A percentile compares a stretch with the other conserved stretches of the same genome.
These are phyloP conservation scores for Saccharomycopsis synnaedendra DNA, from an alignment of 805 yeast species.

Conservation along the genomic window DNA sequence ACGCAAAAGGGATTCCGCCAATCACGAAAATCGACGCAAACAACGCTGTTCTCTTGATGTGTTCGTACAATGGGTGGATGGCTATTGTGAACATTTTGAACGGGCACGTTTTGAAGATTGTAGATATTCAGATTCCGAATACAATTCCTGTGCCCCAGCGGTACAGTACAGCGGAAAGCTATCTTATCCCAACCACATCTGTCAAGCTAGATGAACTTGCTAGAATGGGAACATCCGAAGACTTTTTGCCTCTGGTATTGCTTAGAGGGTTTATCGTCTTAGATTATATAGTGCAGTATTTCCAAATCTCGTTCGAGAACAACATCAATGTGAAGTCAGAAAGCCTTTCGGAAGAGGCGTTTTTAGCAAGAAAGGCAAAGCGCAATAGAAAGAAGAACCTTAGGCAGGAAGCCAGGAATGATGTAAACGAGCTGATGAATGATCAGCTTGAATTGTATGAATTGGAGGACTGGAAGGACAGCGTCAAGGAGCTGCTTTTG, in stretches of 20 bases:
- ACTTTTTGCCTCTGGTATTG: constrained; percentile 5
- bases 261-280: constrained; percentile 10
- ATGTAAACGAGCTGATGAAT: constrained; percentile 1
- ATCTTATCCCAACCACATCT: constrained; percentile 5
- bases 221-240: background rate
- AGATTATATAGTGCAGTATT: constrained; percentile 13
- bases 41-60: constrained; percentile 3
- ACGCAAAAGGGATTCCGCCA: constrained; percentile 1
- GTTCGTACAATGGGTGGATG: constrained; percentile 15
- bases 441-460: background rate
- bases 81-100: constrained; percentile 14
- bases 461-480: too few species aligned
- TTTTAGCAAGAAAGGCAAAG: background rate
- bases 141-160: background rate
- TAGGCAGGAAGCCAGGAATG: constrained; percentile 1
- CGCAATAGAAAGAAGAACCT: background rate
- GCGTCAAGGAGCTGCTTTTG: background rate
- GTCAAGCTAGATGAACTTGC: constrained; percentile 1
- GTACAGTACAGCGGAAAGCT: background rate
- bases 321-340: constrained; percentile 1
- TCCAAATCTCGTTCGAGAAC: constrained; percentile 14
- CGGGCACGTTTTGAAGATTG: constrained; percentile 13
- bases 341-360: constrained; percentile 5
- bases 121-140: constrained; percentile 9
- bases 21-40: constrained; percentile 12